phyloP scores from a whole-genome alignment of 2,329 filamentous ascomycete species.

The Arthrinium phaeospermum region DNA sequence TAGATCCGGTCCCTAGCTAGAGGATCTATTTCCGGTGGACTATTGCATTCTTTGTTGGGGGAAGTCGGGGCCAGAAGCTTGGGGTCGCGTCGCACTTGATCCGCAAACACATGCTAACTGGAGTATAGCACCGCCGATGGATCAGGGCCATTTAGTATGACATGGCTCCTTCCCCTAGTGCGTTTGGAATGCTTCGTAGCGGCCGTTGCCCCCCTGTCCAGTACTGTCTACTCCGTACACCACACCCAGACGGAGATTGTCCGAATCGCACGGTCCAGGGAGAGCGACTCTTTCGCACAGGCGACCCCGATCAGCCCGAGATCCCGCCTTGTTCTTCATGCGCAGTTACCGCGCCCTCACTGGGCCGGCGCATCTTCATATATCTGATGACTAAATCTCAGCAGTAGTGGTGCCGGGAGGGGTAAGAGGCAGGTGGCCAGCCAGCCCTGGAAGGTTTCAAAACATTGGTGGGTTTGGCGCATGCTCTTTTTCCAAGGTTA shows the following conservation, averaged over 20 bases:
- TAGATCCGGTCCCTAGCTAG: neutral
- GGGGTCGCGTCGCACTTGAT: slow-evolving; percentile 12
- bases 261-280: slow-evolving; percentile 10
- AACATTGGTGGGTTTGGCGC: neutral
- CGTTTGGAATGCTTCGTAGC: slow-evolving; percentile 17
- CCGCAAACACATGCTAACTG: slow-evolving; percentile 3
- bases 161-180: slow-evolving; percentile 11
- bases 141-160: neutral
- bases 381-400: neutral
- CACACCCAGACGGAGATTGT: slow-evolving; percentile 17
- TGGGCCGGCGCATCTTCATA: neutral
- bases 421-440: neutral
- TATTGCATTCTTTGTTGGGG: neutral
- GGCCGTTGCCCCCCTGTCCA: slow-evolving; percentile 2
- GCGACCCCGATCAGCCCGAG: slow-evolving; percentile 14
- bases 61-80: neutral
- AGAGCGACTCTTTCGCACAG: slow-evolving; percentile 7
- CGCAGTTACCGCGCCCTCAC: neutral
- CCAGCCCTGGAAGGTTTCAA: slow-evolving; percentile 7
- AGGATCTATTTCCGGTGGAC: neutral
- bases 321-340: slow-evolving; percentile 11
- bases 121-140: slow-evolving; percentile 12
- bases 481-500: neutral
- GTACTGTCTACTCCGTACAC: neutral
- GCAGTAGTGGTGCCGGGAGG: neutral